Percentiles rank a stretch among this genome's conserved stretches.
These are phyloP conservation scores for Penicillium salamii DNA, from an alignment of 495 filamentous ascomycete species.

Conservation along the genomic window DNA sequence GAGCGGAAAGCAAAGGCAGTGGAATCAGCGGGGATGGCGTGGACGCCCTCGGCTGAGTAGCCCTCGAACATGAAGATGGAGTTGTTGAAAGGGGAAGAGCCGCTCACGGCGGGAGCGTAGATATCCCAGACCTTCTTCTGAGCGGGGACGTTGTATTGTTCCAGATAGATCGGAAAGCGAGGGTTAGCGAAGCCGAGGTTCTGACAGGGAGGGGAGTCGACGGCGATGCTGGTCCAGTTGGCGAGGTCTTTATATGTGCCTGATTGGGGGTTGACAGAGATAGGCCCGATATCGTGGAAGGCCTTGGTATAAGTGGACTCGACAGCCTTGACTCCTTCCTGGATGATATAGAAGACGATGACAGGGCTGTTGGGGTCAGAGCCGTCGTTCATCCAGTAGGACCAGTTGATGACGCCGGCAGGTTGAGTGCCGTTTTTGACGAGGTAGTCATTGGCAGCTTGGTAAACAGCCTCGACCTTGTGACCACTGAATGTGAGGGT, in stretches of 20 bases:
- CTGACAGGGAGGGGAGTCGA: conserved; percentile 39
- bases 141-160: conserved; percentile 42
- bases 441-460: conserved; percentile 42
- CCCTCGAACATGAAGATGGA: conserved; percentile 56
- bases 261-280: conserved; percentile 24
- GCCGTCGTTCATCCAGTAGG: conserved; percentile 45
- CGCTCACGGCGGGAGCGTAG: conserved; percentile 30
- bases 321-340: conserved; percentile 44
- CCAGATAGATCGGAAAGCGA: conserved; percentile 49
- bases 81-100: conserved; percentile 28
- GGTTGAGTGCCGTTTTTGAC: conserved; percentile 38
- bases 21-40: conserved; percentile 25
- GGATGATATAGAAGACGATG: conserved; percentile 51
- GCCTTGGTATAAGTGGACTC: conserved; percentile 39
- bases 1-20: conserved; percentile 46
- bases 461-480: conserved; percentile 48
- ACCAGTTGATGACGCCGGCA: conserved; percentile 47
- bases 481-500: conserved; percentile 46
- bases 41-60: conserved; percentile 48
- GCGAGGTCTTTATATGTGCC: conserved; percentile 48
- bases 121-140: conserved; percentile 38
- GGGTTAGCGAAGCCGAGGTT: conserved; percentile 45
- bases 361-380: conserved; percentile 43
- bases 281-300: conserved; percentile 43
- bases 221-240: conserved; percentile 37